phyloP scores from a whole-genome alignment of 176 grass and related monocot species.

The Oryza brachyantha region DNA sequence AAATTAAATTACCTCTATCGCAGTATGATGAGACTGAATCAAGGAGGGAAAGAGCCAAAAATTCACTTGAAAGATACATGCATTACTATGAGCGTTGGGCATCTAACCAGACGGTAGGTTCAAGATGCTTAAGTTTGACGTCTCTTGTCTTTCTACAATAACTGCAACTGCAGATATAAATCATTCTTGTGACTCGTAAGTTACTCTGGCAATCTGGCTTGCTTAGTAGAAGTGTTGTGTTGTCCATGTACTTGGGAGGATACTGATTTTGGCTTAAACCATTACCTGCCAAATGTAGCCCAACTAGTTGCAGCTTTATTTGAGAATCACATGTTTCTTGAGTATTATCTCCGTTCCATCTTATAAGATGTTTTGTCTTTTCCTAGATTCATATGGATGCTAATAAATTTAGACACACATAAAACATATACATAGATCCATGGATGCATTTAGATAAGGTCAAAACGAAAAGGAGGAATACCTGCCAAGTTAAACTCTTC shows the following conservation, averaged over 20 bases:
- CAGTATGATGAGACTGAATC: constrained; percentile 89
- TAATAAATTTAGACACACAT: no score
- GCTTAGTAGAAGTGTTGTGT: background rate
- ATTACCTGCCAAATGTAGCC: background rate
- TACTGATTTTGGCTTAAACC: background rate
- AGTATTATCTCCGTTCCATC: no score
- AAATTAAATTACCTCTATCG: constrained; percentile 11
- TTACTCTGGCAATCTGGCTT: background rate
- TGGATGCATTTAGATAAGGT: no score
- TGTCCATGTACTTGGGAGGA: background rate
- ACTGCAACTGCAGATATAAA: background rate
- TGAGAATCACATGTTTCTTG: background rate
- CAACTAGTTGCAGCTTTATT: constrained; percentile 11
- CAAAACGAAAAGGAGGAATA: no score
- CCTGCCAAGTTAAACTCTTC: background rate
- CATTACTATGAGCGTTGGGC: constrained; percentile 99
- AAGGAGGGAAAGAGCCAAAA: constrained; percentile 94
- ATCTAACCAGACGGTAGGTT: constrained; percentile 85
- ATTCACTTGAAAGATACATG: constrained; percentile 95
- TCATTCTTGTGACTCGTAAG: background rate
- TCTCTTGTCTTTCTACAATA: background rate
- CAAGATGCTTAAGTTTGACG: constrained; percentile 12
- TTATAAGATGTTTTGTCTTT: no score
- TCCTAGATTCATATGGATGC: no score
- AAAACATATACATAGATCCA: no score